Evolutionary conservation across 331 rosid species (phyloP).

Genomic region (Quercus tomentella): DNA sequence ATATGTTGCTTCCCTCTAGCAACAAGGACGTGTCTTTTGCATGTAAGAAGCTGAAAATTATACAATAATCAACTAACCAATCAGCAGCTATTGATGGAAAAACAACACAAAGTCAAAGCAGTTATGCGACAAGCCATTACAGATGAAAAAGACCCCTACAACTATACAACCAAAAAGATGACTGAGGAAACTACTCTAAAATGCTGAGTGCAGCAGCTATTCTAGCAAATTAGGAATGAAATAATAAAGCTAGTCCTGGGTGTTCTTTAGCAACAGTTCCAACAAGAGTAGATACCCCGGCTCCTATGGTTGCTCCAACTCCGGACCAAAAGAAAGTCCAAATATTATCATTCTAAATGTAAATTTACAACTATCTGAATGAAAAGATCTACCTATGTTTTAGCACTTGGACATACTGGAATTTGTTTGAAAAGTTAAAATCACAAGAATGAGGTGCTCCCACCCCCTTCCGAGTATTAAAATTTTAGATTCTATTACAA

Average conservation of each 20-base stretch:
- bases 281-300: slow-evolving; percentile 91
- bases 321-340: slow-evolving; percentile 42
- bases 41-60: no score
- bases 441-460: no score
- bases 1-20: no score
- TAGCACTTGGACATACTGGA: background rate
- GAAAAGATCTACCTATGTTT: background rate
- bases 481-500: background rate
- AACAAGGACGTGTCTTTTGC: no score
- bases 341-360: background rate
- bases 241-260: slow-evolving; percentile 84
- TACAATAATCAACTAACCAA: no score
- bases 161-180: no score
- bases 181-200: slow-evolving; percentile 9
- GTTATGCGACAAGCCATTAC: no score
- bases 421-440: background rate
- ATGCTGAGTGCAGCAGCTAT: slow-evolving; percentile 89
- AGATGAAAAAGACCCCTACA: no score
- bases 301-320: slow-evolving; percentile 91
- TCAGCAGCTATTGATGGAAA: no score
- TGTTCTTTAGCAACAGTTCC: slow-evolving; percentile 96
- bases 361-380: background rate
- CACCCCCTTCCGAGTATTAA: background rate
- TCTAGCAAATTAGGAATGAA: slow-evolving; percentile 75
- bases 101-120: no score